Evolutionary conservation across 1,284 basidiomycete species (phyloP).

Genomic region (Pseudozyma thailandica): DNA sequence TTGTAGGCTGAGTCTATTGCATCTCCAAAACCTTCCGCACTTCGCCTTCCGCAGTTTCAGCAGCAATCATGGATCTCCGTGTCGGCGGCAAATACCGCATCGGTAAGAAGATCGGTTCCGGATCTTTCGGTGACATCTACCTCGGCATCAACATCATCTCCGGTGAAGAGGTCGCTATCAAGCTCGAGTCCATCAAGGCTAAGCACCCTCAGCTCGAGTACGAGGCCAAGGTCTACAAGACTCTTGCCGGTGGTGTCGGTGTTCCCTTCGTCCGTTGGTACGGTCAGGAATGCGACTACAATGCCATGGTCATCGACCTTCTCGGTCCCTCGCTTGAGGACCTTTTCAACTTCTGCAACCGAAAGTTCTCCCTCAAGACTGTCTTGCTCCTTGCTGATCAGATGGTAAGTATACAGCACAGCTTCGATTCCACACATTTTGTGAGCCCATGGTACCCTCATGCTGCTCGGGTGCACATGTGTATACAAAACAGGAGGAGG

Average conservation of each 20-base stretch:
- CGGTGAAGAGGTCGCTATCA: conserved; percentile 99
- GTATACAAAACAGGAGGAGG: neutral
- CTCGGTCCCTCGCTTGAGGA: conserved; percentile 97
- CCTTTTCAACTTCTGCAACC: conserved; percentile 99
- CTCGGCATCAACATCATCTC: conserved; percentile 99
- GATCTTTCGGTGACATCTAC: conserved; percentile 99
- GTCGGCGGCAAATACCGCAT: conserved; percentile 95
- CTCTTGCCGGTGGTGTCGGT: conserved; percentile 95
- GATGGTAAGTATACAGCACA: conserved; percentile 74
- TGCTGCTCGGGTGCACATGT: neutral
- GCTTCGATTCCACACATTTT: no score
- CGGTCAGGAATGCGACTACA: conserved; percentile 99
- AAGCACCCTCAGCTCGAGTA: conserved; percentile 99
- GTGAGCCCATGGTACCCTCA: neutral
- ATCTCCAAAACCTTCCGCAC: neutral
- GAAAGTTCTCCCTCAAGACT: conserved; percentile 97
- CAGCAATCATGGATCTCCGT: conserved; percentile 80
- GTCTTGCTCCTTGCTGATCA: conserved; percentile 96
- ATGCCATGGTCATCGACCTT: conserved; percentile 98
- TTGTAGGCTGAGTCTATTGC: conserved; percentile 8
- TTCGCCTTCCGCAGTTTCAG: conserved; percentile 4
- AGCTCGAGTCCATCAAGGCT: conserved; percentile 99
- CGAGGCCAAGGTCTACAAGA: conserved; percentile 77
- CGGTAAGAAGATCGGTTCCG: conserved; percentile 99
- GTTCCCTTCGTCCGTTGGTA: conserved; percentile 99